Evolutionary conservation across 768 basidiomycete species (phyloP), one percentile per base, ranked within the genome.

Genomic region (Termitomyces sp.): DNA sequence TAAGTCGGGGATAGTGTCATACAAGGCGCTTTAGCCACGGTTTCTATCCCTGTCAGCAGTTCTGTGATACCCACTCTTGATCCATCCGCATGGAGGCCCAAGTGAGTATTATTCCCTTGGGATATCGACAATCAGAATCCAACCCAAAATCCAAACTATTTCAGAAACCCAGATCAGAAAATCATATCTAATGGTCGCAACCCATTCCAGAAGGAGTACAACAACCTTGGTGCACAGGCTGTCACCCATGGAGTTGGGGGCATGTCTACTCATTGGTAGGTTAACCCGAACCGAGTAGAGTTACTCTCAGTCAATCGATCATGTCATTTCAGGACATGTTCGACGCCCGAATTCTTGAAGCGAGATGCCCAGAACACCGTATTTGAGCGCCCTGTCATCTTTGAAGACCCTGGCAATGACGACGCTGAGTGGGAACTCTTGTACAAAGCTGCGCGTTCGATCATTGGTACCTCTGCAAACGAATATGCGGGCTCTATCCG

Each of bases 261-360:
- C 10, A 61, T 61, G 60, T 40, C 30, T 46, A 61, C 60, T n/a
- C 60, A 61, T 35, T 61, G 60, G 60, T 57, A 38, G 10, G 53
- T 26, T n/a, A 4, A 14, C 14, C 35, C 48, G 40, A 61, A 26
- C 28, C 9, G 13, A 18, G 4, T 30, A 18, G 9, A 18, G 16
- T 40, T 23, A 1, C 23, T 23, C 23, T 23, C 23, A 23, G 5
- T 38, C 12, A 16, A 53, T n/a, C 5, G n/a, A 4, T 43, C n/a
- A 30, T 41, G 8, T 33, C 16, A 38, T 23, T 12, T 2, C 9
- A 53, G 52, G 38, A 53, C 52, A 41, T 53, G 52, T 40, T 26
- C 52, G 18, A 53, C 52, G 4, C 33, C 50, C 20, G 50, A 53
- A n/a, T 28, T 53, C 10, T 41, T 53, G 10, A 40, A 53, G 12